Conservation (phyloP, 2,329 filamentous ascomycete genomes). For the Calonectria pseudoturangicola region DNA sequence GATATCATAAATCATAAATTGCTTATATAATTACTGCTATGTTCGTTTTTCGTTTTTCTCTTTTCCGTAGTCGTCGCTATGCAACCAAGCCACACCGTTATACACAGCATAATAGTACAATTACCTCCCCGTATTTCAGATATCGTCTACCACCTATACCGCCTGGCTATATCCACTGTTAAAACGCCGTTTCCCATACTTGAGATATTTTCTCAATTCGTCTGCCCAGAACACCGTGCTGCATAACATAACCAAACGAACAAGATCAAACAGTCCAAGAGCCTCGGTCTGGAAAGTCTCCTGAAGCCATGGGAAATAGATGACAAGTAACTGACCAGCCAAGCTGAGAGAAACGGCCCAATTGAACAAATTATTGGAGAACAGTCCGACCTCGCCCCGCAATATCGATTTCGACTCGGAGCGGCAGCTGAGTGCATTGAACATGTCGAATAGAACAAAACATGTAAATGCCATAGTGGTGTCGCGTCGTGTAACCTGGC, state of each 20-base stretch:
- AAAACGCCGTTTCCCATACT: slow-evolving; percentile 74
- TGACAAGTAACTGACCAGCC: slow-evolving; percentile 90
- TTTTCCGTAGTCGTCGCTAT: slow-evolving; percentile 39
- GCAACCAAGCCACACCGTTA: slow-evolving; percentile 42
- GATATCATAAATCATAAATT: not conserved
- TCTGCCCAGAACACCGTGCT: slow-evolving; percentile 97
- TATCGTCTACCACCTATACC: slow-evolving; percentile 66
- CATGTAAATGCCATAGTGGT: slow-evolving; percentile 99
- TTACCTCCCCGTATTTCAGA: slow-evolving; percentile 13
- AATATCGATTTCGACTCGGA: slow-evolving; percentile 93
- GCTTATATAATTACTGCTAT: slow-evolving; percentile 30
- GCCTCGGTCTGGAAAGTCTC: slow-evolving; percentile 97
- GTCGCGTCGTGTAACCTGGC: slow-evolving; percentile 90
- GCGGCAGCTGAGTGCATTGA: slow-evolving; percentile 95
- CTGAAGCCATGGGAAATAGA: slow-evolving; percentile 96
- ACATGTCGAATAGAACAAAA: slow-evolving; percentile 99
- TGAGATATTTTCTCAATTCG: slow-evolving; percentile 89
- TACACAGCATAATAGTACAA: slow-evolving; percentile 45
- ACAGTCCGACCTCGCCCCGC: slow-evolving; percentile 87
- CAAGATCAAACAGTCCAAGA: slow-evolving; percentile 82
- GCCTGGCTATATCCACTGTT: slow-evolving; percentile 79
- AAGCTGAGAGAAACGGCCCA: slow-evolving; percentile 93
- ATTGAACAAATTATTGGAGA: slow-evolving; percentile 95
- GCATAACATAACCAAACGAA: slow-evolving; percentile 83
- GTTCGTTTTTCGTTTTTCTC: slow-evolving; percentile 24